Evolutionary conservation across 495 filamentous ascomycete genomes (phyloP).

Genomic region (Penicillium longicatenatum): DNA sequence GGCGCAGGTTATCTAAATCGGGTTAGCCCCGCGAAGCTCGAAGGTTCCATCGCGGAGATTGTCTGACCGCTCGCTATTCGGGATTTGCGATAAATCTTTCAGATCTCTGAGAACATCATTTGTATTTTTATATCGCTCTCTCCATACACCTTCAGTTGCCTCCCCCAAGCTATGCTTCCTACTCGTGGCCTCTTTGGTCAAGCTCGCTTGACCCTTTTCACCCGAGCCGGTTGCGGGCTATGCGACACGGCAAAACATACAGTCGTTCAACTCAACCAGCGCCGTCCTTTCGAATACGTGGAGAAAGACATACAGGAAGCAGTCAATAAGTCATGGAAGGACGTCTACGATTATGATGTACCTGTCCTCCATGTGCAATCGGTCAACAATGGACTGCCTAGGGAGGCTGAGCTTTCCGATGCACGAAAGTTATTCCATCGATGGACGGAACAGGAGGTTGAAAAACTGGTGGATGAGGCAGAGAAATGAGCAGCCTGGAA

Average conservation of each 20-base stretch:
- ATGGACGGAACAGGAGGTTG: slow-evolving; percentile 69
- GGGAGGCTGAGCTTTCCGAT: slow-evolving; percentile 43
- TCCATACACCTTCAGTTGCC: background rate
- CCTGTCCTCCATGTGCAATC: slow-evolving; percentile 76
- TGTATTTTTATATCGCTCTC: background rate
- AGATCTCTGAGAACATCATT: background rate
- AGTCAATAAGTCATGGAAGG: slow-evolving; percentile 67
- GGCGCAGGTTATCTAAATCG: slow-evolving; percentile 29
- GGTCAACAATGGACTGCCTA: slow-evolving; percentile 35
- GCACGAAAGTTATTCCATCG: slow-evolving; percentile 83
- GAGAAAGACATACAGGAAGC: slow-evolving; percentile 78
- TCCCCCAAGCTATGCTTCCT: slow-evolving; percentile 32
- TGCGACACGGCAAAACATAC: slow-evolving; percentile 75
- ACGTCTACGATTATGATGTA: slow-evolving; percentile 86
- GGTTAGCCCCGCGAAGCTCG: slow-evolving; percentile 47
- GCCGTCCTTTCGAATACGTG: slow-evolving; percentile 69
- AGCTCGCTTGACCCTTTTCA: slow-evolving; percentile 79
- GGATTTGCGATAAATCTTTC: background rate
- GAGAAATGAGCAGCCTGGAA: slow-evolving; percentile 32
- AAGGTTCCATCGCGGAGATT: slow-evolving; percentile 45
- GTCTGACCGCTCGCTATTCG: slow-evolving; percentile 17
- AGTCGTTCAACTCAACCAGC: slow-evolving; percentile 68
- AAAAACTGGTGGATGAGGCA: slow-evolving; percentile 66
- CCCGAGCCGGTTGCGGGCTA: slow-evolving; percentile 73
- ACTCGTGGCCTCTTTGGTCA: slow-evolving; percentile 51